A percentile compares a stretch with the other conserved stretches of the same genome.
These are phyloP conservation scores for Lachnellula hyalina DNA, from an alignment of 2,329 filamentous ascomycete genomes.

Conservation along the genomic window DNA sequence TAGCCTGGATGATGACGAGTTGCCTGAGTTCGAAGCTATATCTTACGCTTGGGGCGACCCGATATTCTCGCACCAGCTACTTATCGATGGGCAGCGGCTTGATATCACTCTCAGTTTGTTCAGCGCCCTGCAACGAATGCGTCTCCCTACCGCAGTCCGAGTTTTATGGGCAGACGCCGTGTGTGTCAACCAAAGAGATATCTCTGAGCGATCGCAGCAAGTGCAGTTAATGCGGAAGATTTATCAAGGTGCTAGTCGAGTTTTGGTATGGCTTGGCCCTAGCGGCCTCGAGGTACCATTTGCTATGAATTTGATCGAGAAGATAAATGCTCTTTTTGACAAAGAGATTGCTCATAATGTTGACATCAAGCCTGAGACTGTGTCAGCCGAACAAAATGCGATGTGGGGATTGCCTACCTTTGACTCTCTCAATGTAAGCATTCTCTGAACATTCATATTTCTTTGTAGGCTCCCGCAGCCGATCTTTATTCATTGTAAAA, in stretches of 20 bases:
- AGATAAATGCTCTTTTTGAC: too few species aligned
- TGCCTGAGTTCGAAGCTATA: too few species aligned
- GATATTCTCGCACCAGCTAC: not conserved
- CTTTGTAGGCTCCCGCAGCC: too few species aligned
- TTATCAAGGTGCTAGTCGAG: constrained; percentile 15
- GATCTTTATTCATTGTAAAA: too few species aligned
- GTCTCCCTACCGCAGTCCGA: too few species aligned
- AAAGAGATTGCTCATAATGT: too few species aligned
- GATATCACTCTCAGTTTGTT: too few species aligned
- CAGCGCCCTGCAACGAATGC: too few species aligned
- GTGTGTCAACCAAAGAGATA: constrained; percentile 23
- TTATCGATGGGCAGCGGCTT: not conserved
- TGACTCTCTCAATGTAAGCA: not conserved
- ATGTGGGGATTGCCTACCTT: not conserved
- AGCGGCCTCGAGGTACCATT: not conserved
- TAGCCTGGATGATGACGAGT: too few species aligned
- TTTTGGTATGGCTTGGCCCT: constrained; percentile 21
- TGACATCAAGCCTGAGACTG: too few species aligned
- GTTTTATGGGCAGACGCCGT: not conserved
- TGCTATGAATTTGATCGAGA: not conserved
- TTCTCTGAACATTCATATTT: too few species aligned
- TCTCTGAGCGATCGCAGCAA: constrained; percentile 16
- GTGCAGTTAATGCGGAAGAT: constrained; percentile 22
- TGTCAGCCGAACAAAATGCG: not conserved
- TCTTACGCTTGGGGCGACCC: not conserved